Evolutionary conservation across 2,329 filamentous ascomycete species (phyloP).

Genomic region (Hortaea sp.): DNA sequence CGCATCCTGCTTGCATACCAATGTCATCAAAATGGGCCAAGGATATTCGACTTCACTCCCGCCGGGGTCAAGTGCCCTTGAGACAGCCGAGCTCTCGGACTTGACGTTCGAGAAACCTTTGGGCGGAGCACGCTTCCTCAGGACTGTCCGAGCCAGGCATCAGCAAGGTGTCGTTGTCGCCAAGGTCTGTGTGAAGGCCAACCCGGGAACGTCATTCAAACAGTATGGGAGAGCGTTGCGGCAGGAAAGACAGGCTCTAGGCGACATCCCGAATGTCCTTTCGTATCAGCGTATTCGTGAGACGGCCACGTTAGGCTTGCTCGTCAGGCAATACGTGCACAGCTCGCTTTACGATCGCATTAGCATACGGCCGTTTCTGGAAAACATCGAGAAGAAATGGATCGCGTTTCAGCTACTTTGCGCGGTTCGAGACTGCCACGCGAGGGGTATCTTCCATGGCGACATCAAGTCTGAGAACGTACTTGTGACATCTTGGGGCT

Average conservation of each 20-base stretch:
- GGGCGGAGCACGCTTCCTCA: constrained; percentile 89
- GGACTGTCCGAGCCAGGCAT: constrained; percentile 83
- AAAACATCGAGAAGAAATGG: constrained; percentile 99
- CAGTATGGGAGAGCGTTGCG: constrained; percentile 68
- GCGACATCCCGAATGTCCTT: constrained; percentile 81
- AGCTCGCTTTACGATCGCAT: constrained; percentile 95
- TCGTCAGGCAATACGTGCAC: constrained; percentile 90
- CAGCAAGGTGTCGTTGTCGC: constrained; percentile 86
- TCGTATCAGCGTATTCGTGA: constrained; percentile 85
- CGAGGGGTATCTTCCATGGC: constrained; percentile 81
- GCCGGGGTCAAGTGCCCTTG: constrained; percentile 84
- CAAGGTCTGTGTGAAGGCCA: constrained; percentile 91
- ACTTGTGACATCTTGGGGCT: constrained; percentile 97
- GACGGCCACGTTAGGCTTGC: constrained; percentile 80
- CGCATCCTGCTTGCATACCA: not conserved
- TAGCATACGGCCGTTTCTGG: constrained; percentile 89
- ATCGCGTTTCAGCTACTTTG: constrained; percentile 91
- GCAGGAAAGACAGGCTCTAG: constrained; percentile 72
- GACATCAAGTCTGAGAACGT: constrained; percentile 99
- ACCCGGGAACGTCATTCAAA: constrained; percentile 68
- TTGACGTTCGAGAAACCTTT: constrained; percentile 86
- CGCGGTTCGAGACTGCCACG: constrained; percentile 83
- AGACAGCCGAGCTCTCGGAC: constrained; percentile 83
- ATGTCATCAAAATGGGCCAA: constrained; percentile 67
- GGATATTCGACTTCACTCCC: constrained; percentile 81